Base-by-base conservation (phyloP, 805 yeast species). In the Priceomyces medius region DNA sequence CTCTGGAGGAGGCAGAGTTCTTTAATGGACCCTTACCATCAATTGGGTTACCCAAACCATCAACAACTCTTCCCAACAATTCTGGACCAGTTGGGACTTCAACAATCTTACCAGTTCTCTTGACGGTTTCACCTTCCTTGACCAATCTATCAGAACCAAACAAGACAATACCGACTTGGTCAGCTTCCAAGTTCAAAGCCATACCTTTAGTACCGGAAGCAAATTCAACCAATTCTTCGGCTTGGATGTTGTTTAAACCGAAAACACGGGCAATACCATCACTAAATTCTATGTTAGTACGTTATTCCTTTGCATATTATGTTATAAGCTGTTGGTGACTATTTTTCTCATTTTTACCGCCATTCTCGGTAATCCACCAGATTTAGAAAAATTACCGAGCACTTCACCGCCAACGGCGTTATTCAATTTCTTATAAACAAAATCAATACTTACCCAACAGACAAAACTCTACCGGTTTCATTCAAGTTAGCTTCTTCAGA, bases 181-280 rank as follows among this genome's bases (percentile, higher is more conserved):
- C 97, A 64, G 98, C 96, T 79, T 93, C 99, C 83, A 93, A 87
- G 84, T 93, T 93, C 71, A 93, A 83, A 67, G 99, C 98, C 99
- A 93, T 93, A 85, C 99, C 99, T 77, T 90, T 88, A 63, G 91
- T 98, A 81, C 99, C 99, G 48, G 99, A 88, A 49, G 97, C 80
- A 80, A 93, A 95, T 79, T 93, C 99, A 65, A 93, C 97, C 73
- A 93, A 83, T 80, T 93, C 99, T 80, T 93, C 99, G 69, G 99
- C 99, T 82, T 91, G 98, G 76, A 89, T 84, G 83, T 93, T 93
- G 93, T 90, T 93, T 65, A 93, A 80, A 79, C 99, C 99, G 79
- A 87, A 93, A 67, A 93, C 96, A 83, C 98, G 95, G 73, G 99
- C 99, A 71, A 93, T 93, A 93, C 99, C 99, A 77, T 93, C 99